These are phyloP conservation scores for Pseudoturritis turrita DNA, from an alignment of 345 rosid species.

Conservation along the genomic window DNA sequence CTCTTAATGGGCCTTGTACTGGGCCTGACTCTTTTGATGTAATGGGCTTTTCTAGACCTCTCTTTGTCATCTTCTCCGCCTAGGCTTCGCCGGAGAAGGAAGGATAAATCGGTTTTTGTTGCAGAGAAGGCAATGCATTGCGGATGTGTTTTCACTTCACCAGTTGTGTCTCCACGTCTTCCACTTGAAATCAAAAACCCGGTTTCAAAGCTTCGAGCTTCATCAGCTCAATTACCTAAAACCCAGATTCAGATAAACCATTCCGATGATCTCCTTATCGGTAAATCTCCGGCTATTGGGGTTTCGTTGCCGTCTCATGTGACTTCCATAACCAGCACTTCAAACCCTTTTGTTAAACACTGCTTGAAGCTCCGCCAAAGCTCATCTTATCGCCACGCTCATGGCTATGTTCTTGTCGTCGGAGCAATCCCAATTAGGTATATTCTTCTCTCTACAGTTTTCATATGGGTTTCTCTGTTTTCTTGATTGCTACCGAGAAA, in stretches of 20 bases:
- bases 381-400: conserved; percentile 81
- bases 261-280: neutral
- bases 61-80: conserved; percentile 30
- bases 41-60: conserved; percentile 20
- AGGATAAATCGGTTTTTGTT: neutral
- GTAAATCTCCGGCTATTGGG: neutral
- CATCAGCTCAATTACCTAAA: conserved; percentile 17
- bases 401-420: conserved; percentile 70
- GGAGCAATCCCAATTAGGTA: conserved; percentile 85
- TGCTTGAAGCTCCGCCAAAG: conserved; percentile 77
- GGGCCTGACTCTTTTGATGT: neutral
- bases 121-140: conserved; percentile 34
- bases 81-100: conserved; percentile 19
- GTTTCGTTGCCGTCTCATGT: conserved; percentile 45
- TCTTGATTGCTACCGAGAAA: neutral
- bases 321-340: conserved; percentile 54
- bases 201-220: conserved; percentile 16
- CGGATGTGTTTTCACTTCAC: conserved; percentile 24
- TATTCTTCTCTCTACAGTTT: too few species aligned
- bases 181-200: conserved; percentile 10
- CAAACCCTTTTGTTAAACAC: conserved; percentile 87
- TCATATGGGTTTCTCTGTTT: too few species aligned
- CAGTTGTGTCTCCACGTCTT: neutral
- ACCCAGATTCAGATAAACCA: conserved; percentile 15
- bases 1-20: neutral